These are phyloP conservation scores for Solanum neorickii DNA, from an alignment of 257 asterid species.

Conservation along the genomic window DNA sequence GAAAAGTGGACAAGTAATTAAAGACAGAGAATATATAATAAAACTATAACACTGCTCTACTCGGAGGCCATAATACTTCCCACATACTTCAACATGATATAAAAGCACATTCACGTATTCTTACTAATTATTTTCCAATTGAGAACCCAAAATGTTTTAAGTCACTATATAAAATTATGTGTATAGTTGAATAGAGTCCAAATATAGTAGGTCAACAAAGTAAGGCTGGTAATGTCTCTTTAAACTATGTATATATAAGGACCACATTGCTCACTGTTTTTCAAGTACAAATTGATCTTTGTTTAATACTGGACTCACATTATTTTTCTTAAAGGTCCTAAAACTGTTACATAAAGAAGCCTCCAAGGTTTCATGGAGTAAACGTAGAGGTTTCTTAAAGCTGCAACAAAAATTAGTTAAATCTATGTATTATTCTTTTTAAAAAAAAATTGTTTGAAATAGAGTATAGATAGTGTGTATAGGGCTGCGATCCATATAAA, in stretches of 20 bases:
- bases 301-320: background rate
- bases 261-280: background rate
- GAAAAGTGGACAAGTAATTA: too few species aligned
- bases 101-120: too few species aligned
- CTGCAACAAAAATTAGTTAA: background rate
- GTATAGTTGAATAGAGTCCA: background rate
- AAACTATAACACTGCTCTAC: background rate
- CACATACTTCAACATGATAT: background rate
- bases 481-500: conserved; percentile 1
- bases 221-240: background rate
- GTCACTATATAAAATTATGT: background rate
- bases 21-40: background rate
- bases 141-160: background rate
- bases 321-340: background rate
- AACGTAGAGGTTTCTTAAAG: background rate
- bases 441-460: background rate
- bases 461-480: background rate
- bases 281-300: background rate
- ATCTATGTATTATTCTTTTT: too few species aligned
- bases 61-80: background rate
- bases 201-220: background rate
- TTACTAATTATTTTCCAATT: too few species aligned
- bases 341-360: background rate
- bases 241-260: background rate
- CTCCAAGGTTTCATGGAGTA: background rate